Evolutionary conservation across 2,329 filamentous ascomycete species (phyloP).

Genomic region (Emergomyces pasteurianus): DNA sequence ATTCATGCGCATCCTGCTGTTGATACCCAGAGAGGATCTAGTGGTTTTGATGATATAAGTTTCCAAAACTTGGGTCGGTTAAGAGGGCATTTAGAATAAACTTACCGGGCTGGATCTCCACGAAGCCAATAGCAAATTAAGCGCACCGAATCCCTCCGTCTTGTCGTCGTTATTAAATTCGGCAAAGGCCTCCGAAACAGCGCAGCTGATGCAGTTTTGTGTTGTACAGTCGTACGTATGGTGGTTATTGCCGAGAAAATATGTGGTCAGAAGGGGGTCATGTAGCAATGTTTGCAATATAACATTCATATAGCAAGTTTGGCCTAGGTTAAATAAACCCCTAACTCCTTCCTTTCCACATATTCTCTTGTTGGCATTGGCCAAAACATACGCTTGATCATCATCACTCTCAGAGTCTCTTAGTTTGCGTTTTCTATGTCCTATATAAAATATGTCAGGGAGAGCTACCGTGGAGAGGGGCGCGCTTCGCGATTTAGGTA

Average conservation of each 20-base stretch:
- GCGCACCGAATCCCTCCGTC: constrained; percentile 79
- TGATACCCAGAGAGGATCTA: constrained; percentile 74
- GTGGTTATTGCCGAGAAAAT: constrained; percentile 85
- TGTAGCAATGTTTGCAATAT: constrained; percentile 88
- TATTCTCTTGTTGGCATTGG: constrained; percentile 66
- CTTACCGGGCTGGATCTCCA: constrained; percentile 59
- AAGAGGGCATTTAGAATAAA: not conserved
- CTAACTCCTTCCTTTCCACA: constrained; percentile 80
- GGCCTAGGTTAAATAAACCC: constrained; percentile 94
- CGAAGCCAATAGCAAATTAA: constrained; percentile 77
- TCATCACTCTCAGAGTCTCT: constrained; percentile 35
- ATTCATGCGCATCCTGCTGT: constrained; percentile 95
- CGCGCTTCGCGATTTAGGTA: not conserved
- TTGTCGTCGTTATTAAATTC: constrained; percentile 51
- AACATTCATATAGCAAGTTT: constrained; percentile 96
- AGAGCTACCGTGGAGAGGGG: constrained; percentile 4
- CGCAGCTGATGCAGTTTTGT: constrained; percentile 48
- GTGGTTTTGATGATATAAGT: not conserved
- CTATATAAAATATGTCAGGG: constrained; percentile 8
- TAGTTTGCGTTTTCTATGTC: constrained; percentile 24
- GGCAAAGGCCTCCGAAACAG: constrained; percentile 50
- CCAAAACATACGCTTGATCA: constrained; percentile 62
- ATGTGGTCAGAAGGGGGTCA: constrained; percentile 83
- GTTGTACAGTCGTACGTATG: constrained; percentile 59
- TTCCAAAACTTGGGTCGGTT: not conserved